Conservation (phyloP, 202 grass and related monocot genomes). For the Setaria viridis region DNA sequence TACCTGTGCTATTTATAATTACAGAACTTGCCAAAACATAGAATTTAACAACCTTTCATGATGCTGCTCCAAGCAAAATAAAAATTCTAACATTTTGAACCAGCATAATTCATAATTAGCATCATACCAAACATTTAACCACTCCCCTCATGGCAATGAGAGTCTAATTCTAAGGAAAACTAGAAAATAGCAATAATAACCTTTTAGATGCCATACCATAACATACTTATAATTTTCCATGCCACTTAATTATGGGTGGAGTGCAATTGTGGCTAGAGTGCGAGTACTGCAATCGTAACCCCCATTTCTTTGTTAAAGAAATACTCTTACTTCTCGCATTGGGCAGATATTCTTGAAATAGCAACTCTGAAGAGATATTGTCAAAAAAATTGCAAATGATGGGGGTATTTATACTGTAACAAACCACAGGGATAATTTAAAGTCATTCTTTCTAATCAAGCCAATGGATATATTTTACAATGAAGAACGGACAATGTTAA, state of each 20-base stretch:
- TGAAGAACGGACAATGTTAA: neutral
- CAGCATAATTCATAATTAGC: neutral
- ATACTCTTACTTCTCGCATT: neutral
- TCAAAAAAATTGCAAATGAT: neutral
- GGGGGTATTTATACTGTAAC: neutral
- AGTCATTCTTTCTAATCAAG: neutral
- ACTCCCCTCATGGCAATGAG: neutral
- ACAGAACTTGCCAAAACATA: neutral
- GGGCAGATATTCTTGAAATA: neutral
- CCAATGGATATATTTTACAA: neutral
- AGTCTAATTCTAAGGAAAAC: neutral
- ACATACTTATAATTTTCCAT: neutral
- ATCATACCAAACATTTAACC: neutral
- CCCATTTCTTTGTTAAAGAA: neutral
- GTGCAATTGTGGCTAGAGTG: neutral
- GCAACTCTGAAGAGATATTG: neutral
- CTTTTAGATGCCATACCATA: slow-evolving; percentile 1
- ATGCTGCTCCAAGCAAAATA: neutral
- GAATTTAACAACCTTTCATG: neutral
- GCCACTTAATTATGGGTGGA: neutral
- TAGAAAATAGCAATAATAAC: neutral
- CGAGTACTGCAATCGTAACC: neutral
- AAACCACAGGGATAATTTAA: neutral
- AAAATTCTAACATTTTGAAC: neutral
- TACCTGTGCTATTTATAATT: neutral